phyloP scores from a whole-genome alignment of 208 protist species.

The Sergeia podlipaevii region DNA sequence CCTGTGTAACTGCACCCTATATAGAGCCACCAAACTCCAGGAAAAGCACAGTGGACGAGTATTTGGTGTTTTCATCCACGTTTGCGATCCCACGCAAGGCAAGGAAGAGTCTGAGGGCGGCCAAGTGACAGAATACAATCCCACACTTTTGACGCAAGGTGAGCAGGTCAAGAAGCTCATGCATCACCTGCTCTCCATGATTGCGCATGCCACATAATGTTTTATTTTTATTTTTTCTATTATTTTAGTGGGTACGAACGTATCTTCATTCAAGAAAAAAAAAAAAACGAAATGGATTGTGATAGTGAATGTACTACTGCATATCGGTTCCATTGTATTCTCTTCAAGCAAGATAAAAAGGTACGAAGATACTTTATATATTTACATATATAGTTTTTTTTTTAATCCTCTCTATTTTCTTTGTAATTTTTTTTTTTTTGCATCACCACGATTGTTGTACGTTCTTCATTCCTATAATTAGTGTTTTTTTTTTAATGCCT shows the following conservation, averaged over 20 bases:
- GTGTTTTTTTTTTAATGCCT: too few relatives aligned
- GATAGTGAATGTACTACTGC: too few relatives aligned
- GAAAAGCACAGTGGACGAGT: slow-evolving; percentile 26
- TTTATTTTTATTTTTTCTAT: slow-evolving; percentile 15
- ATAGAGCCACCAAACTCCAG: slow-evolving; percentile 43
- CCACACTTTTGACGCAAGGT: slow-evolving; percentile 19
- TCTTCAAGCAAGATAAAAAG: too few relatives aligned
- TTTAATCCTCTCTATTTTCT: slow-evolving; percentile 5
- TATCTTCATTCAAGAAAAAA: too few relatives aligned
- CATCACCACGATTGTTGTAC: too few relatives aligned
- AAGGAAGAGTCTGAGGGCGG: slow-evolving; percentile 1
- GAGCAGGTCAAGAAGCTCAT: slow-evolving; percentile 19
- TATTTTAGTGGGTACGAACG: too few relatives aligned
- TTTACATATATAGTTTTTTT: too few relatives aligned
- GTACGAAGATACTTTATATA: too few relatives aligned
- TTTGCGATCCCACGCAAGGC: slow-evolving; percentile 21
- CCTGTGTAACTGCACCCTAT: slow-evolving; percentile 72
- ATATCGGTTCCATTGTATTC: too few relatives aligned
- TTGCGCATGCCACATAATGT: slow-evolving; percentile 9
- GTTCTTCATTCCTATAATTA: too few relatives aligned
- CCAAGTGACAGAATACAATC: slow-evolving; percentile 24
- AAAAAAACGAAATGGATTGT: too few relatives aligned
- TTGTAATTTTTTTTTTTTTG: slow-evolving; percentile 9
- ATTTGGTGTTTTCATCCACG: slow-evolving; percentile 49
- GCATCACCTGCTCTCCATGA: slow-evolving; percentile 14